Evolutionary conservation across 306 rosid genomes (phyloP).

Genomic region (Gillenia trifoliata): DNA sequence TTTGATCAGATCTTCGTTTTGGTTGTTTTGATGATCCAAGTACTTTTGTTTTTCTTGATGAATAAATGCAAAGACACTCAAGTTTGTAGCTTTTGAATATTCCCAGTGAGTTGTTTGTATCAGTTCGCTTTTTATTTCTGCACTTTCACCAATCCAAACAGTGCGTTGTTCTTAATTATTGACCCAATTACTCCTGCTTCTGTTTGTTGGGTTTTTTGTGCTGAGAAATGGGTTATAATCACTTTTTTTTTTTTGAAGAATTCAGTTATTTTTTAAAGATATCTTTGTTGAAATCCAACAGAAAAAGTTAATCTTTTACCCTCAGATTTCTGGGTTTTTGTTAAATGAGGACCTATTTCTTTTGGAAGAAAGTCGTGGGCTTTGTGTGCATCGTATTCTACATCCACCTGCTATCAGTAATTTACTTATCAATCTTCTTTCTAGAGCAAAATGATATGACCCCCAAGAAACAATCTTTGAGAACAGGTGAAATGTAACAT

Average conservation of each 20-base stretch:
- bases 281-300: background rate
- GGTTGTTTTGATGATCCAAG: background rate
- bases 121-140: background rate
- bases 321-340: background rate
- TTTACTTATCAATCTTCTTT: background rate
- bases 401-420: too few species aligned
- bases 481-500: constrained; percentile 29
- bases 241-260: background rate
- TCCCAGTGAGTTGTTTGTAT: background rate
- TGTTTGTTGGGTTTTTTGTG: background rate
- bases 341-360: constrained; percentile 12
- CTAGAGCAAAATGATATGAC: background rate
- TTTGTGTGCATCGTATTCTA: too few species aligned
- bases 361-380: too few species aligned
- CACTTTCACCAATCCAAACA: background rate
- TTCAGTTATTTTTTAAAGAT: background rate
- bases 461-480: background rate
- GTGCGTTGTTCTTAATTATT: background rate
- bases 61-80: background rate
- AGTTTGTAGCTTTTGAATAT: background rate
- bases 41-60: background rate
- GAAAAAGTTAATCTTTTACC: background rate
- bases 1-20: background rate
- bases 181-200: background rate
- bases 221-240: background rate